phyloP scores from a whole-genome alignment of 163 green algal genomes.

The Chlorella variabilis region DNA sequence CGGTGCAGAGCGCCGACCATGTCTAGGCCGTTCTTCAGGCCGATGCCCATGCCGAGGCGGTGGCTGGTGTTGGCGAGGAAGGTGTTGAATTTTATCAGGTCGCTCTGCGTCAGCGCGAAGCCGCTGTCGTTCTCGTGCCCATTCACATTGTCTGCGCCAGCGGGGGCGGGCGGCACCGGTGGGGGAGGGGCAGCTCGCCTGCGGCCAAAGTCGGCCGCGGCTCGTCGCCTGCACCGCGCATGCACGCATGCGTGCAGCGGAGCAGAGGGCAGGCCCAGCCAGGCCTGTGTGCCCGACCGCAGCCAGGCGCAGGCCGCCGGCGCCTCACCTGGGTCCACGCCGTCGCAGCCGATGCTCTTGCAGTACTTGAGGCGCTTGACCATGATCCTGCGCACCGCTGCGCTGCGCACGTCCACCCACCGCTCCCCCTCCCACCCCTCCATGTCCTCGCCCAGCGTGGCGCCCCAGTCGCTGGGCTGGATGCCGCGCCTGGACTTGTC shows the following conservation, averaged over 20 bases:
- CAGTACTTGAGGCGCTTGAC: background rate
- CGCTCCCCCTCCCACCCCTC: slow-evolving; percentile 4
- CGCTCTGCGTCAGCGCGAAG: background rate
- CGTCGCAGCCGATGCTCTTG: slow-evolving; percentile 18
- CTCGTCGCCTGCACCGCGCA: too few relatives aligned
- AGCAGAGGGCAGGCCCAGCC: too few relatives aligned
- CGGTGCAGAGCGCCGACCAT: background rate
- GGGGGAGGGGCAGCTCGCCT: too few relatives aligned
- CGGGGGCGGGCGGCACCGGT: background rate
- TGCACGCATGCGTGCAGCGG: too few relatives aligned
- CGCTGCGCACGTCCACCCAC: slow-evolving; percentile 23
- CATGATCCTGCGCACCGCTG: background rate
- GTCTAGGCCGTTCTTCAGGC: slow-evolving; percentile 22
- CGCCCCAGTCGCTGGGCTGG: background rate
- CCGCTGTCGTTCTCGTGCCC: background rate
- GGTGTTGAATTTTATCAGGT: background rate
- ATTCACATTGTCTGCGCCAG: background rate
- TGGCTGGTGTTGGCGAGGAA: background rate
- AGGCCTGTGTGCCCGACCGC: too few relatives aligned
- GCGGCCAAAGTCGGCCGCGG: too few relatives aligned
- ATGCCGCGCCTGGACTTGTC: background rate
- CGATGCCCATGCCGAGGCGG: slow-evolving; percentile 9
- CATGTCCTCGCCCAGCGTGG: background rate
- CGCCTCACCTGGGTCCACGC: slow-evolving; percentile 27
- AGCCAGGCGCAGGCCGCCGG: background rate